Evolutionary conservation across 768 basidiomycete species (phyloP).

Genomic region (Melanogaster broomeanus): DNA sequence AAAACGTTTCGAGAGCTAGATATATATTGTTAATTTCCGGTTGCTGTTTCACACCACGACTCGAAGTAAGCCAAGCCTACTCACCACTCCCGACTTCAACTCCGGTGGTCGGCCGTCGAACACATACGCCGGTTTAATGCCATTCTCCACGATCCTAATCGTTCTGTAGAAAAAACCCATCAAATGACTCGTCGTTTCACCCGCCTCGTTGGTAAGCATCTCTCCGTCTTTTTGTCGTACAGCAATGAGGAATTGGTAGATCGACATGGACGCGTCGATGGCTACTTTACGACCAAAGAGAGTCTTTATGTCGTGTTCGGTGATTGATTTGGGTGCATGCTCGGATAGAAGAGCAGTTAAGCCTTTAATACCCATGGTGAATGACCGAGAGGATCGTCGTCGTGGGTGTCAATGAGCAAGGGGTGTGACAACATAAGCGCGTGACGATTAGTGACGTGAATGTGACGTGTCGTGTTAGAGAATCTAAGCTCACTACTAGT

Average conservation of each 20-base stretch:
- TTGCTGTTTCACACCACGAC: background rate
- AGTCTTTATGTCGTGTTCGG: slow-evolving; percentile 93
- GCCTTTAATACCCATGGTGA: slow-evolving; percentile 90
- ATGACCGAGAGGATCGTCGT: background rate
- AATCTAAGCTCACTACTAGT: too few species aligned
- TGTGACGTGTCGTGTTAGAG: slow-evolving; percentile 6
- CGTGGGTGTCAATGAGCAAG: background rate
- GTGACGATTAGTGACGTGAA: slow-evolving; percentile 2
- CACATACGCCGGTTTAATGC: slow-evolving; percentile 96
- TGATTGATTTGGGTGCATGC: slow-evolving; percentile 85
- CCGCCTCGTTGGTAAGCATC: slow-evolving; percentile 94
- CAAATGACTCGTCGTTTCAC: slow-evolving; percentile 96
- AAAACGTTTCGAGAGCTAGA: slow-evolving; percentile 93
- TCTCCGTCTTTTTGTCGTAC: slow-evolving; percentile 96
- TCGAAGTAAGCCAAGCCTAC: slow-evolving; percentile 33
- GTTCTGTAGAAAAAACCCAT: slow-evolving; percentile 99
- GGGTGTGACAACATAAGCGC: background rate
- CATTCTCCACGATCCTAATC: slow-evolving; percentile 96
- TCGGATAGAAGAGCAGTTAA: slow-evolving; percentile 87
- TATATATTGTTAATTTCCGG: background rate
- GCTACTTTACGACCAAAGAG: slow-evolving; percentile 98
- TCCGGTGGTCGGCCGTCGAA: slow-evolving; percentile 99
- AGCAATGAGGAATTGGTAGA: slow-evolving; percentile 97
- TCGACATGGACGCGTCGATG: slow-evolving; percentile 97
- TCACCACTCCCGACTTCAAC: slow-evolving; percentile 92